Percentiles rank a stretch among this genome's conserved stretches.
phyloP scores from a whole-genome alignment of 306 rosid genomes.

The Cercis canadensis region DNA sequence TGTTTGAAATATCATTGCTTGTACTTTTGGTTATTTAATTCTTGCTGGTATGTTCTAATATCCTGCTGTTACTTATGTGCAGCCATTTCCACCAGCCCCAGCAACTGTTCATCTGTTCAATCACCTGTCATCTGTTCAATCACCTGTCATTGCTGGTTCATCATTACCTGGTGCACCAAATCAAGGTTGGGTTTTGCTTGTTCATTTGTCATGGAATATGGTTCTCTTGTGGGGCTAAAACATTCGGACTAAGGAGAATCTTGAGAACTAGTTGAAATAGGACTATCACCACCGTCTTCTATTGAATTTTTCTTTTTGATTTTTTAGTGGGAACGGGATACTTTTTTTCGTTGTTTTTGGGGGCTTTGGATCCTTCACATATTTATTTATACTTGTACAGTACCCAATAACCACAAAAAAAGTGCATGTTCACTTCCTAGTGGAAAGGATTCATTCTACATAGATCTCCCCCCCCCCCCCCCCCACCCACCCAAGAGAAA shows the following conservation, averaged over 20 bases:
- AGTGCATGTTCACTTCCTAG: constrained; percentile 1
- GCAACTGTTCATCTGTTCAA: constrained; percentile 47
- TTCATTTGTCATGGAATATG: constrained; percentile 23
- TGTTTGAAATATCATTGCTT: constrained; percentile 42
- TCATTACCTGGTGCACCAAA: constrained; percentile 45
- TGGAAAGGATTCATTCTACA: background rate
- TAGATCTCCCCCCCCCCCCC: background rate
- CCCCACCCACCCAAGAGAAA: background rate
- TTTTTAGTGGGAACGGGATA: too few species aligned
- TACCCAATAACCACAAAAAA: constrained; percentile 5
- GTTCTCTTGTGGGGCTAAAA: background rate
- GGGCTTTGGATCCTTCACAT: background rate
- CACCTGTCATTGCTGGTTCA: constrained; percentile 43
- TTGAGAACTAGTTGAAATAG: background rate
- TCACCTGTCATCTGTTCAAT: too few species aligned
- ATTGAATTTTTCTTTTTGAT: too few species aligned
- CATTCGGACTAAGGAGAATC: too few species aligned
- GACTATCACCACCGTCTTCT: too few species aligned
- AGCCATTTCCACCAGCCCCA: constrained; percentile 53
- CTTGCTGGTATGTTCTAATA: constrained; percentile 8
- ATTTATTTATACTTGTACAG: background rate
- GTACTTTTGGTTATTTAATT: background rate
- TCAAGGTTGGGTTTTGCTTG: constrained; percentile 52
- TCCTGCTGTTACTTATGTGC: constrained; percentile 15
- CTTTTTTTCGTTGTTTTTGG: too few species aligned